phyloP scores from a whole-genome alignment of 2,329 filamentous ascomycete genomes.

The Trichoderma atrobrunneum region DNA sequence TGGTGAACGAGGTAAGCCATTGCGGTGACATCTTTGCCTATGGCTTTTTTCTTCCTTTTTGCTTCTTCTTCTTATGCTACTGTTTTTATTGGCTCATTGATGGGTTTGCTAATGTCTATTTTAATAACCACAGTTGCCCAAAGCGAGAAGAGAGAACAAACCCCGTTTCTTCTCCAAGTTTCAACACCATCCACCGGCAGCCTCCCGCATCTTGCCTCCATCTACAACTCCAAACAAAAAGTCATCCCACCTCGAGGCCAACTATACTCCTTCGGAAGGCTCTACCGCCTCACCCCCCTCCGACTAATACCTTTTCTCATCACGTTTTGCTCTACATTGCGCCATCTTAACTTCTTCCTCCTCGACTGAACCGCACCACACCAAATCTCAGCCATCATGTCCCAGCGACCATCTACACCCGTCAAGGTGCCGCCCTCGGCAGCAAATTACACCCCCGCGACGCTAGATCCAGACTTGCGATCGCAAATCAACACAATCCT shows the following conservation, averaged over 20 bases:
- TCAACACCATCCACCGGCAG: background rate
- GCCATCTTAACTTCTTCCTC: background rate
- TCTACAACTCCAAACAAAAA: background rate
- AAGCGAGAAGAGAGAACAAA: background rate
- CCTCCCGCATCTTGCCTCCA: background rate
- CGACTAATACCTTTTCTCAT: background rate
- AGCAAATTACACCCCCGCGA: slow-evolving; percentile 59
- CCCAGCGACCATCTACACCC: slow-evolving; percentile 50
- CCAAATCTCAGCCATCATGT: slow-evolving; percentile 34
- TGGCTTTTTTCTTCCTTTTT: background rate
- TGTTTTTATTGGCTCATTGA: background rate
- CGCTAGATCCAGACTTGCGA: slow-evolving; percentile 59
- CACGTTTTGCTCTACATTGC: background rate
- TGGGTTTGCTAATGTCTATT: background rate
- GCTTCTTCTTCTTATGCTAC: too few relatives aligned
- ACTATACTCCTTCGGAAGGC: background rate
- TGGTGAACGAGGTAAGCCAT: background rate
- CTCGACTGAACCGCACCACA: background rate
- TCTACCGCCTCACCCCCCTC: background rate
- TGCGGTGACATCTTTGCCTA: background rate
- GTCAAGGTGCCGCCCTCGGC: slow-evolving; percentile 60
- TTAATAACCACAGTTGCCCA: background rate
- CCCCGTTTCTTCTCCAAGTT: background rate
- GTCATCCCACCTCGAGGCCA: background rate
- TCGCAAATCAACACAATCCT: slow-evolving; percentile 61